Base-by-base conservation (phyloP, 148 eudicot species). In the Silene latifolia region DNA sequence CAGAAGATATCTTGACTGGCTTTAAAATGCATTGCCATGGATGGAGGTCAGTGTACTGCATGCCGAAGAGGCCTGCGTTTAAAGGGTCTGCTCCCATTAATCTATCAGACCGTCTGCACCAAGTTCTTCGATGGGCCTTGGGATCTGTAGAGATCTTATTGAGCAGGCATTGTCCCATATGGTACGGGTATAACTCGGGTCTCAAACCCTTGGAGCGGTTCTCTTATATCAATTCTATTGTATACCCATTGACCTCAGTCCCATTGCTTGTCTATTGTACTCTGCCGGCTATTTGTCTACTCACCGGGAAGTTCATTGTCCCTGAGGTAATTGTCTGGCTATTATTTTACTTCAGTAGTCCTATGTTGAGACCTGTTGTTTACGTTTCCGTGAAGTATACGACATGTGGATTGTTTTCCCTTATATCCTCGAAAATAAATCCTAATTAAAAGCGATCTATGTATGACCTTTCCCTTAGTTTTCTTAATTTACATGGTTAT, bases 21-120 rank as follows among this genome's bases (percentile, higher is more conserved):
- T 95, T 95, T 72, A 95, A 95, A 78, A 95, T 95, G 99, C 99
- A 95, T 65, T 90, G 96, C 82, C 97, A 92, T 77, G 97, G 99
- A 21, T 95, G 97, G 99, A 82, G 99, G 21, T 95, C 97, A 0
- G 96, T 95, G 0, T 95, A 95, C 87, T 95, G 99, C 80, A 92
- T 92, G 71, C 97, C 99, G 0, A 90, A 82, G 74, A 84, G 96
- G 78, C 87, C 96, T 5, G 98, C 97, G 63, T 95, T 95, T 66
- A 93, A 93, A 80, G 98, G 98, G 76, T 93, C 98, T 7, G 98
- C 98, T 64, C 98, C 98, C 23, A 93, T 95, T 67, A 95, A 95
- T 78, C 92, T 95, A 63, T 91, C 98, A 5, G 96, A 92, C 75
- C 92, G 98, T 86, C 88, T 95, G 60, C 93, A 95, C 87, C 99